A percentile compares a stretch with the other conserved stretches of the same genome.
These are phyloP conservation scores for Trichoderma pleuroti DNA, from an alignment of 2,329 filamentous ascomycete genomes.

Conservation along the genomic window DNA sequence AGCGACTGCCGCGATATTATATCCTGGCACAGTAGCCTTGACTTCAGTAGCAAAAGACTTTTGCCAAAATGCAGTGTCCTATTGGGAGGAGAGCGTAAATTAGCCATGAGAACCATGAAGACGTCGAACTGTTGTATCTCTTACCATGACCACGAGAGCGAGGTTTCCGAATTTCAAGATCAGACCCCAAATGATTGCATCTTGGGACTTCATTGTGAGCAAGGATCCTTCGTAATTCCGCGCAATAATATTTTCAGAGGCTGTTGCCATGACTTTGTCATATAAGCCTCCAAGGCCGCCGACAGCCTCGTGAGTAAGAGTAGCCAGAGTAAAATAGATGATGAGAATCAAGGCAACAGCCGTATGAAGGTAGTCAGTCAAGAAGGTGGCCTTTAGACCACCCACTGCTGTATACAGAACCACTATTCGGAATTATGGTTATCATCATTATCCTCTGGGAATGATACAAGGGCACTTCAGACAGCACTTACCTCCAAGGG, in stretches of 20 bases:
- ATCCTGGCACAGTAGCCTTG: constrained; percentile 12
- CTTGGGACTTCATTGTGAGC: constrained; percentile 15
- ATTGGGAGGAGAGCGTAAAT: background rate
- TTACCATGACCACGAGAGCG: constrained; percentile 16
- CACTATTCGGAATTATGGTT: background rate
- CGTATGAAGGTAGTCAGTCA: constrained; percentile 15
- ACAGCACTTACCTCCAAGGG: constrained; percentile 1
- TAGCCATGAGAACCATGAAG: background rate
- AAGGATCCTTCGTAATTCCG: constrained; percentile 11
- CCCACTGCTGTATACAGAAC: constrained; percentile 15
- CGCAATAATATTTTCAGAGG: constrained; percentile 6
- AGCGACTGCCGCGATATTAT: constrained; percentile 9
- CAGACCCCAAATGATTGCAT: constrained; percentile 7
- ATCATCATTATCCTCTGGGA: background rate
- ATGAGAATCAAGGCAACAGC: constrained; percentile 13
- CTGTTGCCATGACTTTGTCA: constrained; percentile 11
- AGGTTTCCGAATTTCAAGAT: constrained; percentile 17
- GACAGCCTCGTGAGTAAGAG: constrained; percentile 7
- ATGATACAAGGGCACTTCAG: background rate
- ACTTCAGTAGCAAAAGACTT: constrained; percentile 17
- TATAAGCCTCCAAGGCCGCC: constrained; percentile 11
- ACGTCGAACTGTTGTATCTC: background rate
- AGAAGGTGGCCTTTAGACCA: constrained; percentile 13
- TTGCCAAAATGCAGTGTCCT: constrained; percentile 18
- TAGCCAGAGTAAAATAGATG: constrained; percentile 9